phyloP scores from a whole-genome alignment of 495 filamentous ascomycete genomes.

The Xylaria flabelliformis region DNA sequence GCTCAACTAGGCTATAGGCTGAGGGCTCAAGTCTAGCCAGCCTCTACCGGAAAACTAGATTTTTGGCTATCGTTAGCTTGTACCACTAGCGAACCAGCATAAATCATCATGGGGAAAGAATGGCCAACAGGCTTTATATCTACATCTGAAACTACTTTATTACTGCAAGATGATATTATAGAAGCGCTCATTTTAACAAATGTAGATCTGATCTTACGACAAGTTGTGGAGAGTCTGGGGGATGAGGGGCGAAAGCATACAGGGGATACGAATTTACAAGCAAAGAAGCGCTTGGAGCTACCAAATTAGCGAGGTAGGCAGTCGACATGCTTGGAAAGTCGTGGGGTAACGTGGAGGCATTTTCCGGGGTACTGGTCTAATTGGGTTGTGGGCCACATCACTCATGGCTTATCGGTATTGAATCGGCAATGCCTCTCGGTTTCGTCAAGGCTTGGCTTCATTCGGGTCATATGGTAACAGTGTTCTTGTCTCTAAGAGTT shows the following conservation, averaged over 20 bases:
- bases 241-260: neutral
- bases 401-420: too few relatives aligned
- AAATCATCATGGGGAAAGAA: neutral
- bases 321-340: neutral
- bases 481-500: neutral
- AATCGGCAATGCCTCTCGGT: neutral
- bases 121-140: slow-evolving; percentile 7
- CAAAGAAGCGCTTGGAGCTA: neutral
- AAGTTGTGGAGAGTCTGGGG: slow-evolving; percentile 9
- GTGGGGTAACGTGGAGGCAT: neutral
- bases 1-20: neutral
- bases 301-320: slow-evolving; percentile 6
- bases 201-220: neutral
- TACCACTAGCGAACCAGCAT: neutral
- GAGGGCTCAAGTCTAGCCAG: neutral
- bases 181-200: neutral
- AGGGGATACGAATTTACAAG: neutral
- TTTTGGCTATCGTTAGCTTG: neutral
- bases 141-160: neutral
- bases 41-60: neutral
- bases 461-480: neutral
- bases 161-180: neutral
- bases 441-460: neutral
- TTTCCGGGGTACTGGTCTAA: neutral
- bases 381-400: too few relatives aligned